Evolutionary conservation across 352 stramenopile genomes (phyloP).

Genomic region (Phytophthora fragariae): DNA sequence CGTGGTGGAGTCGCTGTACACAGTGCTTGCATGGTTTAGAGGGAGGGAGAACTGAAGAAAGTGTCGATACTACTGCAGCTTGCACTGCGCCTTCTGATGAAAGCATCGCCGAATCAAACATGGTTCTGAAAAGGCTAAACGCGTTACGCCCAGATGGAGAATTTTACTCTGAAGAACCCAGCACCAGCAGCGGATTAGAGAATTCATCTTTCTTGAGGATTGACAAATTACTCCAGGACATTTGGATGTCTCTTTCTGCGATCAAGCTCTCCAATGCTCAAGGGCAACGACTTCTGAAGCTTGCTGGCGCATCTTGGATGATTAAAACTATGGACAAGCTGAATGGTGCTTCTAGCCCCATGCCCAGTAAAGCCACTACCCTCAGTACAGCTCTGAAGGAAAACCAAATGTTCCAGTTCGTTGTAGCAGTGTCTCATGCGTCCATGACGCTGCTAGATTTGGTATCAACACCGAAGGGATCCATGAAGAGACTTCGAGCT

Average conservation of each 20-base stretch:
- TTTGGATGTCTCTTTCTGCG: slow-evolving; percentile 35
- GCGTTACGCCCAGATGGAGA: background rate
- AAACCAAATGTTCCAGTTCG: slow-evolving; percentile 10
- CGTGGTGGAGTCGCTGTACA: slow-evolving; percentile 49
- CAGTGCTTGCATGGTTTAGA: slow-evolving; percentile 24
- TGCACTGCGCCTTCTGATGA: slow-evolving; percentile 23
- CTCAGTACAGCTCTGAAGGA: background rate
- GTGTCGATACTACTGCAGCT: background rate
- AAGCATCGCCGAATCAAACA: slow-evolving; percentile 31
- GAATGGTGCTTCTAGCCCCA: background rate
- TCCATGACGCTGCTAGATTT: slow-evolving; percentile 47
- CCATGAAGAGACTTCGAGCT: slow-evolving; percentile 54
- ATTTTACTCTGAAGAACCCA: background rate
- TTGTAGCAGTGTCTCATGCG: slow-evolving; percentile 35
- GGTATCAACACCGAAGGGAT: slow-evolving; percentile 57
- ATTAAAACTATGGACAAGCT: slow-evolving; percentile 33
- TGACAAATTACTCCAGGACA: slow-evolving; percentile 28
- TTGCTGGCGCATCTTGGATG: slow-evolving; percentile 59
- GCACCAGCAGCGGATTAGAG: background rate
- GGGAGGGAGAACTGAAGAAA: slow-evolving; percentile 4
- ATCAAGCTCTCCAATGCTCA: slow-evolving; percentile 75
- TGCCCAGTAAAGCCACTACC: background rate
- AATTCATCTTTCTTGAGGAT: slow-evolving; percentile 16
- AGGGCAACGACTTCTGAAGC: slow-evolving; percentile 59
- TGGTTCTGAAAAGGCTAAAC: slow-evolving; percentile 23